These are phyloP conservation scores for Trametes polyzona DNA, from an alignment of 1,284 basidiomycete genomes.

Conservation along the genomic window DNA sequence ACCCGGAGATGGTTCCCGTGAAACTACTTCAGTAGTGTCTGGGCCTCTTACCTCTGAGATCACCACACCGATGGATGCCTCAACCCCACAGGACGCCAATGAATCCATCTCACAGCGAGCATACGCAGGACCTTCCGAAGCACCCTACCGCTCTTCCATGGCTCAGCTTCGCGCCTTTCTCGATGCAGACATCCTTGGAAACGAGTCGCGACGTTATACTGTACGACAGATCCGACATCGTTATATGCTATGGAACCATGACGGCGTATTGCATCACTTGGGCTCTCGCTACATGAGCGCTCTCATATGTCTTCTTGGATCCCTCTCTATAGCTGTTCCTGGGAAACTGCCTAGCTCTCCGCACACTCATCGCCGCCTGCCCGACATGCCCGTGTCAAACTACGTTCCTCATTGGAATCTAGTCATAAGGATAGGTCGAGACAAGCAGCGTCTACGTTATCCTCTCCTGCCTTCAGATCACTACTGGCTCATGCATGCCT, in stretches of 20 bases:
- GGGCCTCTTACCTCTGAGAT: no score
- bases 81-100: background rate
- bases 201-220: slow-evolving; percentile 20
- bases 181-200: slow-evolving; percentile 16
- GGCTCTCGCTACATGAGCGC: slow-evolving; percentile 36
- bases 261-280: slow-evolving; percentile 27
- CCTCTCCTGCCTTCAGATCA: slow-evolving; percentile 39
- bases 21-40: no score
- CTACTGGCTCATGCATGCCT: slow-evolving; percentile 47
- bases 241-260: slow-evolving; percentile 34
- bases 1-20: no score
- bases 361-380: slow-evolving; percentile 33
- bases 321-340: slow-evolving; percentile 40
- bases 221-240: slow-evolving; percentile 39
- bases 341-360: slow-evolving; percentile 14
- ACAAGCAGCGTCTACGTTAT: slow-evolving; percentile 35
- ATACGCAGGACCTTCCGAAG: background rate
- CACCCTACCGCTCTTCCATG: slow-evolving; percentile 21
- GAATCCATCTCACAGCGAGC: no score
- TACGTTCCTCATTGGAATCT: slow-evolving; percentile 42
- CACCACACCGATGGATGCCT: no score
- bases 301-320: slow-evolving; percentile 49
- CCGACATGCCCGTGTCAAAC: slow-evolving; percentile 22
- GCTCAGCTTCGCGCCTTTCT: slow-evolving; percentile 34
- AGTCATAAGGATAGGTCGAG: slow-evolving; percentile 27